Conservation (phyloP, 805 yeast species). For the Tetrapisispora nanseiensis region DNA sequence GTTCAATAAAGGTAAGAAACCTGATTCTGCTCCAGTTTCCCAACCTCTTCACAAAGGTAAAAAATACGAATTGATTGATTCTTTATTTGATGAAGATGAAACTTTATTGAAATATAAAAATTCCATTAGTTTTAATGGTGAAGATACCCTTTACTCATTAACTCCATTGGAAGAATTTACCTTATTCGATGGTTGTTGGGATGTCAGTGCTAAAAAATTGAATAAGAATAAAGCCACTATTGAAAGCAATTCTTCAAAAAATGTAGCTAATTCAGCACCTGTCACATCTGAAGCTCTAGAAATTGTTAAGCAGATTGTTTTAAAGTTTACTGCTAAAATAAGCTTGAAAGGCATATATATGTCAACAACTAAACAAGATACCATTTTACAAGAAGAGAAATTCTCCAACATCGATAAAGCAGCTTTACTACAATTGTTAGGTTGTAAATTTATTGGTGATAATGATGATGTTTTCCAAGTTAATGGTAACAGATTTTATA, state of each 20-base stretch:
- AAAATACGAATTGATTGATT: slow-evolving; percentile 13
- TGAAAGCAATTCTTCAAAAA: neutral
- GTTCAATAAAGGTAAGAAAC: slow-evolving; percentile 1
- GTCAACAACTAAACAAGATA: slow-evolving; percentile 10
- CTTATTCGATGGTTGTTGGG: slow-evolving; percentile 19
- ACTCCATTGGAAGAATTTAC: slow-evolving; percentile 19
- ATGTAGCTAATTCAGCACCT: neutral
- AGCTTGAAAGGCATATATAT: slow-evolving; percentile 13
- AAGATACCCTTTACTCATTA: slow-evolving; percentile 16
- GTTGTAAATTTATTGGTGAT: slow-evolving; percentile 12
- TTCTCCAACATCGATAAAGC: slow-evolving; percentile 14
- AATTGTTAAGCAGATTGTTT: slow-evolving; percentile 10
- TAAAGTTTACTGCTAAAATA: slow-evolving; percentile 13
- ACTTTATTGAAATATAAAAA: slow-evolving; percentile 13
- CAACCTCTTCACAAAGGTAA: slow-evolving; percentile 14
- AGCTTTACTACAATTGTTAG: slow-evolving; percentile 12
- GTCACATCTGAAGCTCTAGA: slow-evolving; percentile 1
- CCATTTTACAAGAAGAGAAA: slow-evolving; percentile 15
- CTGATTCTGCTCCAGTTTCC: slow-evolving; percentile 5
- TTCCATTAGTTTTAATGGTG: slow-evolving; percentile 18
- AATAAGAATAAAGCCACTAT: slow-evolving; percentile 3
- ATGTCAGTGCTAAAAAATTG: slow-evolving; percentile 12
- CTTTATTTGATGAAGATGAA: slow-evolving; percentile 15
- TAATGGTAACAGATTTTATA: slow-evolving; percentile 17
- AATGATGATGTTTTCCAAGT: slow-evolving; percentile 13